These are phyloP conservation scores for Acer negundo DNA, from an alignment of 345 rosid genomes.

Conservation along the genomic window DNA sequence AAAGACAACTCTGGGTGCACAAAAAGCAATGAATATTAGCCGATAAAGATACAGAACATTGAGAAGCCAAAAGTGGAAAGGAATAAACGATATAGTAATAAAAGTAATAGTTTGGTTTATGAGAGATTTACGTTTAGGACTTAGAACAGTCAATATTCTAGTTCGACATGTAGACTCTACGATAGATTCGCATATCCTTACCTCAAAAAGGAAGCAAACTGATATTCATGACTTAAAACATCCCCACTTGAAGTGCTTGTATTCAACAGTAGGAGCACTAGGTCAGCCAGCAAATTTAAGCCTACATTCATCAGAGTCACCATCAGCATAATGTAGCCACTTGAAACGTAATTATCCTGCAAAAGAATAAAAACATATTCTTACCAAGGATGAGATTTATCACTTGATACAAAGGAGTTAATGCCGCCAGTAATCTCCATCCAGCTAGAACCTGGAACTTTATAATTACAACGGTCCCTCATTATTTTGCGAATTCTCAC, in stretches of 20 bases:
- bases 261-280: neutral
- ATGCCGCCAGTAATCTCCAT: constrained; percentile 26
- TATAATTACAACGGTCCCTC: constrained; percentile 46
- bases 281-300: neutral
- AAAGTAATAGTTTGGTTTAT: no score
- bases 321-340: neutral
- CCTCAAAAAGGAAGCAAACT: neutral
- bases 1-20: no score
- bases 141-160: neutral
- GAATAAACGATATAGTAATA: neutral
- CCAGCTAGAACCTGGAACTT: constrained; percentile 73
- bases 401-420: constrained; percentile 31
- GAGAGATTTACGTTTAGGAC: neutral
- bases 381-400: constrained; percentile 28
- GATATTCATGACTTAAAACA: neutral
- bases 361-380: constrained; percentile 11
- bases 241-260: neutral
- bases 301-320: constrained; percentile 13
- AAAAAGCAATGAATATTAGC: neutral
- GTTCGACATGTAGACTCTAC: neutral
- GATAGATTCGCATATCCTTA: neutral
- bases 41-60: no score
- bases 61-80: no score
- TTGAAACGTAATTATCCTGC: constrained; percentile 4
- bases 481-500: constrained; percentile 47